phyloP scores from a whole-genome alignment of 768 basidiomycete species.

The Russula dissimulans region DNA sequence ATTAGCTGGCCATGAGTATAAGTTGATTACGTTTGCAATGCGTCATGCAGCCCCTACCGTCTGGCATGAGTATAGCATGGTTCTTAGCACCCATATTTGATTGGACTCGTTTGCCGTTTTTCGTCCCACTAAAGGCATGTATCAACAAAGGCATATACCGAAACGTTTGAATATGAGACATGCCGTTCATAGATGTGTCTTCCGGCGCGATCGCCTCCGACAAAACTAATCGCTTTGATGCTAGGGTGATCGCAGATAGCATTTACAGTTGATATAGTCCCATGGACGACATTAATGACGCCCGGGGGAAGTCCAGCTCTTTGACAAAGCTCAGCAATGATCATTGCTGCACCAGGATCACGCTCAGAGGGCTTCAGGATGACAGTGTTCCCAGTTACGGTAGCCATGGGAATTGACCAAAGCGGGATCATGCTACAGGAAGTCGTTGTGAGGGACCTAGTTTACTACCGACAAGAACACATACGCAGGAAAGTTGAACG shows the following conservation, averaged over 20 bases:
- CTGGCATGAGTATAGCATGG: constrained; percentile 87
- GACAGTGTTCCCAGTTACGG: constrained; percentile 87
- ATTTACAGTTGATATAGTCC: constrained; percentile 83
- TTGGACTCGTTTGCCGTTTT: constrained; percentile 63
- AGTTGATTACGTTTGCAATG: neutral
- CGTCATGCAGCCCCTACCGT: constrained; percentile 44
- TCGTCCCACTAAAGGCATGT: constrained; percentile 49
- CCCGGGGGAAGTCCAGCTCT: constrained; percentile 80
- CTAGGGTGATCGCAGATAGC: constrained; percentile 85
- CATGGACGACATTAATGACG: constrained; percentile 89
- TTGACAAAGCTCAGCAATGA: constrained; percentile 91
- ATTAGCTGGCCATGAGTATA: constrained; percentile 50
- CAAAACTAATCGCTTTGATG: constrained; percentile 94
- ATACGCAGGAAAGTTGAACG: constrained; percentile 87
- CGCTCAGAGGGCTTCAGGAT: constrained; percentile 94
- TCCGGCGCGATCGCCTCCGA: constrained; percentile 89
- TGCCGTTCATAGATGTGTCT: constrained; percentile 88
- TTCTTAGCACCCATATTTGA: constrained; percentile 96
- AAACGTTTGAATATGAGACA: neutral
- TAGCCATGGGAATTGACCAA: constrained; percentile 89
- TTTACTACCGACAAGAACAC: constrained; percentile 23
- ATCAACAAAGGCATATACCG: constrained; percentile 6
- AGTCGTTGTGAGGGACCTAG: neutral
- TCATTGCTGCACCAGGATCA: constrained; percentile 95
- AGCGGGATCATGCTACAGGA: constrained; percentile 80